These are phyloP conservation scores for Gyrodon tennesseensis DNA, from an alignment of 1,284 basidiomycete genomes.

Conservation along the genomic window DNA sequence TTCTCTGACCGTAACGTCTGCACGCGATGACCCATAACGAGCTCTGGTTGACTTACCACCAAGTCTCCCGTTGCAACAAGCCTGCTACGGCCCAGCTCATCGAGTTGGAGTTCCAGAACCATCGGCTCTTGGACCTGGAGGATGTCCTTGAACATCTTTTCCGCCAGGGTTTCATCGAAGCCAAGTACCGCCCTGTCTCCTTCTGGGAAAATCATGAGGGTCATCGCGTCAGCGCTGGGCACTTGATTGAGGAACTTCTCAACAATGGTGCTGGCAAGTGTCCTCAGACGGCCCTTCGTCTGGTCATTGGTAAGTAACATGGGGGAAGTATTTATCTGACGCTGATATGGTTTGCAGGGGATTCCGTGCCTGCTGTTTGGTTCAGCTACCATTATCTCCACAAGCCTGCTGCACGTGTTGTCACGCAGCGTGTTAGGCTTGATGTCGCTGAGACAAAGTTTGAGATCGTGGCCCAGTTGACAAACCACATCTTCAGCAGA, in stretches of 20 bases:
- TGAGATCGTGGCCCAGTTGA: constrained; percentile 48
- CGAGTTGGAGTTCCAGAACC: constrained; percentile 48
- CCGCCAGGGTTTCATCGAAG: constrained; percentile 50
- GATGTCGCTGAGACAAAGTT: constrained; percentile 37
- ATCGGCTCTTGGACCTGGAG: constrained; percentile 49
- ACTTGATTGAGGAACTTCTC: constrained; percentile 47
- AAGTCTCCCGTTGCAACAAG: constrained; percentile 47
- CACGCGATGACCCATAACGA: constrained; percentile 43
- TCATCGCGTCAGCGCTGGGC: constrained; percentile 43
- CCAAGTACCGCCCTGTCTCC: constrained; percentile 46
- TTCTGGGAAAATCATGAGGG: constrained; percentile 51
- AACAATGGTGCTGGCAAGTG: constrained; percentile 47
- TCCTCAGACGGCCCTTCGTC: constrained; percentile 47
- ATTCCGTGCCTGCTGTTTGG: constrained; percentile 47
- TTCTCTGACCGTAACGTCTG: constrained; percentile 7
- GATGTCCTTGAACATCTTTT: constrained; percentile 55
- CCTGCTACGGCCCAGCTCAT: constrained; percentile 51
- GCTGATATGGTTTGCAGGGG: constrained; percentile 40
- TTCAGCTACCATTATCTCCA: constrained; percentile 49
- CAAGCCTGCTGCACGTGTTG: constrained; percentile 37
- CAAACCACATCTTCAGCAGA: constrained; percentile 50
- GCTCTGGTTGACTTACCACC: constrained; percentile 53
- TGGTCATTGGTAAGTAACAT: constrained; percentile 48
- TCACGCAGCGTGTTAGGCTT: constrained; percentile 50
- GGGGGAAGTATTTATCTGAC: not conserved